These are phyloP conservation scores for Irpex sp. DNA, from an alignment of 1,284 basidiomycete genomes.

Conservation along the genomic window DNA sequence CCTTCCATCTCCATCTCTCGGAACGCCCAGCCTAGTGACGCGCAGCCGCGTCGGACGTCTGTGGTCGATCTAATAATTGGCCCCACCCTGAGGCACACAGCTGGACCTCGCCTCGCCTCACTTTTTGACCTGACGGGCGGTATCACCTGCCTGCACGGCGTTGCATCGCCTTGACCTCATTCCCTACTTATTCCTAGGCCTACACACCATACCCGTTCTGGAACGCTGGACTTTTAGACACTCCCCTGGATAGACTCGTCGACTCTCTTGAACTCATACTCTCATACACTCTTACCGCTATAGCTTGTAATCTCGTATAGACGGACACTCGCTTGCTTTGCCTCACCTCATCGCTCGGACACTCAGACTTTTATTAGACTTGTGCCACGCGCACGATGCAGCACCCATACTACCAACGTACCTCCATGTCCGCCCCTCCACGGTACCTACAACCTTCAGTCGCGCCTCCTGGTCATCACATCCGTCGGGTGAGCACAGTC, in stretches of 20 bases:
- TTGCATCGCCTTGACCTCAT: neutral
- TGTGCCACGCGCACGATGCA: neutral
- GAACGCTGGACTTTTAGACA: neutral
- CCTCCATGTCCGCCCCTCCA: neutral
- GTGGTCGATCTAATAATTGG: neutral
- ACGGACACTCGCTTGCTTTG: neutral
- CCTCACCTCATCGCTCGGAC: neutral
- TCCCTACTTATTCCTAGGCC: neutral
- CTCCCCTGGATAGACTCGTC: neutral
- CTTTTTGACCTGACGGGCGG: neutral
- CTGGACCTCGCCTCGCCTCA: neutral
- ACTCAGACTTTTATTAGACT: neutral
- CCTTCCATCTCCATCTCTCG: neutral
- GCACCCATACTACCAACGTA: neutral
- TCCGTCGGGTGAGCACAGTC: neutral
- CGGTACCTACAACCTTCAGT: neutral
- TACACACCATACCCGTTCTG: neutral
- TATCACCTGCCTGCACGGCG: neutral
- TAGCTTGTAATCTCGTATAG: neutral
- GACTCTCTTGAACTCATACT: neutral
- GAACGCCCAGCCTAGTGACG: neutral
- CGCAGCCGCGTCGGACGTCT: neutral
- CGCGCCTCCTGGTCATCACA: neutral
- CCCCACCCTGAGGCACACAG: neutral
- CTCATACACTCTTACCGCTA: no score